Evolutionary conservation across 2,329 filamentous ascomycete genomes (phyloP).

Genomic region (Aspergillus transmontanensis): DNA sequence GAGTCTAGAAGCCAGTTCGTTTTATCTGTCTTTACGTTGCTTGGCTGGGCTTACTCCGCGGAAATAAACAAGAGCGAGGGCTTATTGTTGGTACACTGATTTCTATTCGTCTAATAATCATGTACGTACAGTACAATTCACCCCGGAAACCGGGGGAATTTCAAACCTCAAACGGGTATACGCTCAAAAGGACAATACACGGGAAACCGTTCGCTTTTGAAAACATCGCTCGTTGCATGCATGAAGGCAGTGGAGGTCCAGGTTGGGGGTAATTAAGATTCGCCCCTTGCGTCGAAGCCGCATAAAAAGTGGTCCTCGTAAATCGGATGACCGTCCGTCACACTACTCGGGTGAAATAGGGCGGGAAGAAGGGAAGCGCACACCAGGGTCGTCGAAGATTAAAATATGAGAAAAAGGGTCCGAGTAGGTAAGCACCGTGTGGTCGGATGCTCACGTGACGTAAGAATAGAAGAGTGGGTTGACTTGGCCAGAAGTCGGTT

Average conservation of each 20-base stretch:
- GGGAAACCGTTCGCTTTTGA: conserved; percentile 16
- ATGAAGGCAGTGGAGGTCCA: conserved; percentile 5
- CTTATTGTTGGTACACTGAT: background rate
- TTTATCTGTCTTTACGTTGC: background rate
- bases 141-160: background rate
- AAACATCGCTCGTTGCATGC: conserved; percentile 16
- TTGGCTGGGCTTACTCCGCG: background rate
- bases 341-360: conserved; percentile 3
- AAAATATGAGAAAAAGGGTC: background rate
- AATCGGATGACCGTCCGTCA: background rate
- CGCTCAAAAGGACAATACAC: conserved; percentile 31
- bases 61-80: background rate
- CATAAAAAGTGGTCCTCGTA: conserved; percentile 3
- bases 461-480: conserved; percentile 5
- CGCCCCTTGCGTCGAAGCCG: conserved; percentile 10
- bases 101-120: conserved; percentile 4
- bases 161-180: conserved; percentile 29
- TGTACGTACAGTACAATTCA: conserved; percentile 8
- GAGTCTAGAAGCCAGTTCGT: background rate
- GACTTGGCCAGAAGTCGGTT: conserved; percentile 15
- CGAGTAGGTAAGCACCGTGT: background rate
- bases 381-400: conserved; percentile 13
- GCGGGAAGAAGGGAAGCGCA: conserved; percentile 7
- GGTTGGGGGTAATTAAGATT: background rate
- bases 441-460: conserved; percentile 3